Conservation (phyloP, 495 filamentous ascomycete species). For the Margaritispora aquatica region DNA sequence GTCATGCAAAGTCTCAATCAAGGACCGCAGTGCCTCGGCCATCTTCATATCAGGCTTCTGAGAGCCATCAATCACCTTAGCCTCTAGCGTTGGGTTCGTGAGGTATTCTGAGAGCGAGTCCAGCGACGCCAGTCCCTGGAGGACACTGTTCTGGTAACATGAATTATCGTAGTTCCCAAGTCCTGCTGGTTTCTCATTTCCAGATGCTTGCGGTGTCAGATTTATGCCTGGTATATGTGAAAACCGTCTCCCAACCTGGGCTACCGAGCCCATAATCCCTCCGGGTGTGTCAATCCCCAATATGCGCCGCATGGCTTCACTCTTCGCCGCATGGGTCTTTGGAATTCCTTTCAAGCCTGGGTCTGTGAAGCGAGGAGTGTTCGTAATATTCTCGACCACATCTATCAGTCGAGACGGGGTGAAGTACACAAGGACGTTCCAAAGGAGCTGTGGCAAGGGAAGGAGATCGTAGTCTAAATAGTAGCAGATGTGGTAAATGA, state of each 20-base stretch:
- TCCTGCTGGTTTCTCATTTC: conserved; percentile 55
- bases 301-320: conserved; percentile 59
- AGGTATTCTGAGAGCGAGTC: conserved; percentile 51
- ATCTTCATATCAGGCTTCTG: conserved; percentile 38
- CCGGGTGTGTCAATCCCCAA: conserved; percentile 53
- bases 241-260: conserved; percentile 19
- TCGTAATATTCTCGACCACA: conserved; percentile 41
- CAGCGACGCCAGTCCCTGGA: conserved; percentile 80
- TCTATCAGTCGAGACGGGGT: conserved; percentile 55
- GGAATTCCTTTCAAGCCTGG: conserved; percentile 20
- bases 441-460: conserved; percentile 41
- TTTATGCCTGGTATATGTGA: conserved; percentile 21
- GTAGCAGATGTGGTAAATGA: conserved; percentile 37
- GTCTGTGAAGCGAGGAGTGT: conserved; percentile 20
- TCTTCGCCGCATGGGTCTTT: conserved; percentile 51
- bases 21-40: conserved; percentile 49
- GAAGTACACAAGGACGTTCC: conserved; percentile 56
- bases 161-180: conserved; percentile 90
- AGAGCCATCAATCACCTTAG: conserved; percentile 29
- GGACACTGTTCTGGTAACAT: conserved; percentile 95
- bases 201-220: neutral
- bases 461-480: conserved; percentile 28
- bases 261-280: conserved; percentile 25
- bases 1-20: conserved; percentile 62
- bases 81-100: conserved; percentile 21